These are phyloP conservation scores for Condylostoma magnum DNA, from an alignment of 169 alveolate genomes.

Conservation along the genomic window DNA sequence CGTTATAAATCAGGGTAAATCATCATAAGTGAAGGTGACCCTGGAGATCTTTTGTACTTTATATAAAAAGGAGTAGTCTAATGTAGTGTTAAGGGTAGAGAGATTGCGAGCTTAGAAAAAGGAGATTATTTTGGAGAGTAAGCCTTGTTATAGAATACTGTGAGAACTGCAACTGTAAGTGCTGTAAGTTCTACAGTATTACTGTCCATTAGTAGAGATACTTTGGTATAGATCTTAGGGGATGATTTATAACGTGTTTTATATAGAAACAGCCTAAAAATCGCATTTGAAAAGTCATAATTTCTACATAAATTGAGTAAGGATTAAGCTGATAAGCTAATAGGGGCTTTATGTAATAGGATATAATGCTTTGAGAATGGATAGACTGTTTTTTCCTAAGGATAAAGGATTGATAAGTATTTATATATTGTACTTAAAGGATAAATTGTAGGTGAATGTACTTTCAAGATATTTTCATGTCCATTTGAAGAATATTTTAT, in stretches of 20 bases:
- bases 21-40: conserved; percentile 90
- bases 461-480: background rate
- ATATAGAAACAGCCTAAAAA: background rate
- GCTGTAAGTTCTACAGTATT: conserved; percentile 57
- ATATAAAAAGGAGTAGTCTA: conserved; percentile 86
- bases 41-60: conserved; percentile 88
- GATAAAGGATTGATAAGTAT: background rate
- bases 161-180: conserved; percentile 91
- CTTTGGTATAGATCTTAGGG: conserved; percentile 40
- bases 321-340: background rate
- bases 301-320: background rate
- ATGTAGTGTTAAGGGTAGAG: conserved; percentile 1
- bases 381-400: background rate
- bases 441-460: background rate
- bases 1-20: conserved; percentile 74
- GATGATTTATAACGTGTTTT: conserved; percentile 3
- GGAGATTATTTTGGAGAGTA: conserved; percentile 95
- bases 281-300: conserved; percentile 12
- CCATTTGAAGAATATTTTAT: background rate
- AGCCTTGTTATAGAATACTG: conserved; percentile 89
- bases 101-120: conserved; percentile 27
- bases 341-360: background rate
- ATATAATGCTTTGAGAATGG: background rate
- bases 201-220: conserved; percentile 43
- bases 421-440: background rate